Evolutionary conservation across 768 basidiomycete species (phyloP), one percentile per base, ranked within the genome.

Genomic region (Atractiella rhizophila): DNA sequence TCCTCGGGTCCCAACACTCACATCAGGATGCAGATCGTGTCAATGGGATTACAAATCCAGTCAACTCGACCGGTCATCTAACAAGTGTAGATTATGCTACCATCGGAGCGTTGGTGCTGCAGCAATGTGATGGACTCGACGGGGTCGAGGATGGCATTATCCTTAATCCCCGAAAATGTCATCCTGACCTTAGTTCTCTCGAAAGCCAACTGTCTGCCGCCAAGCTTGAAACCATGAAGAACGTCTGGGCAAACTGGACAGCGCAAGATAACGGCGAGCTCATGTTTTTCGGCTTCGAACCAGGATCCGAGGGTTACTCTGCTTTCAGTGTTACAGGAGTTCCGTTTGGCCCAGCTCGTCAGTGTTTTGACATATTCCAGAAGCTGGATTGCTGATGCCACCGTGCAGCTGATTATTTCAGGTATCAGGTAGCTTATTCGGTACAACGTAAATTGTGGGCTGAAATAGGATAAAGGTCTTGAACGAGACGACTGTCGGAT

Each of bases 131-230:
- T 43, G 42, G 26, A n/a, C 35, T 45, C 13, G 51, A 52, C 32
- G 47, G 48, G 3, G 23, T 52, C 18, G 55, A 57, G 42, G 59
- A 59, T 28, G 52, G 52, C 9, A 46, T 59, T 39, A 49, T 60
- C 35, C 54, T 55, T 16, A 57, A 58, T 39, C 54, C 59, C 9
- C 42, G 51, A 35, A 50, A 53, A 36, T 55, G 53, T 27, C 50
- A 55, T 21, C 59, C 60, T 6, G 54, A 52, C 26, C 39, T 42
- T 23, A 42, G 37, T 19, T 8, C 32, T 11, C n/a, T n/a, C n/a
- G 37, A 32, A 4, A 42, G 19, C 24, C 37, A 35, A 24, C 27
- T 42, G 5, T 18, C 25, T 16, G 16, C 20, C 16, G 35, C 19
- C 10, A 32, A 42, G 35, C n/a, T 42, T 23, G 23, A 37, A 18